phyloP scores from a whole-genome alignment of 225 moss, liverwort and hornwort species.

The Sphagnum contortum region DNA sequence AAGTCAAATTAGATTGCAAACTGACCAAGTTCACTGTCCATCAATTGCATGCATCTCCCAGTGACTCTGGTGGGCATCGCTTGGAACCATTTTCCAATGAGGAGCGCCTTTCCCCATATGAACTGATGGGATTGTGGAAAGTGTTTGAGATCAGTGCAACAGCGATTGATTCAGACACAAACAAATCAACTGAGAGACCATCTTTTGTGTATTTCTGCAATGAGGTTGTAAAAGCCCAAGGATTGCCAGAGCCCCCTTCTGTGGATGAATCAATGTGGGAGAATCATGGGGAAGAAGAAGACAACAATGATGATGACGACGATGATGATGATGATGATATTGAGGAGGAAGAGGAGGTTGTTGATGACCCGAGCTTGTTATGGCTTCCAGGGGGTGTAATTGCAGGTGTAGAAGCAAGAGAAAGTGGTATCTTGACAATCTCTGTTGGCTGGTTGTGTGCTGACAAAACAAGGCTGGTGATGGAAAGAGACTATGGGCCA shows the following conservation, averaged over 20 bases:
- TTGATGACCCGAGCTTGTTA: conserved; percentile 47
- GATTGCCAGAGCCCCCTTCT: conserved; percentile 43
- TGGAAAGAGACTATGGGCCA: conserved; percentile 74
- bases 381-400: conserved; percentile 79
- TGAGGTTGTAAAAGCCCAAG: conserved; percentile 50
- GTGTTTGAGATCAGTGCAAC: conserved; percentile 73
- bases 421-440: conserved; percentile 52
- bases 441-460: conserved; percentile 78
- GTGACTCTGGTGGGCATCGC: conserved; percentile 47
- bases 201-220: conserved; percentile 55
- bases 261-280: not conserved
- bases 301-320: conserved; percentile 20
- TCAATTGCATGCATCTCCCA: conserved; percentile 4
- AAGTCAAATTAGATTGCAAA: too few species aligned
- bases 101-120: conserved; percentile 45
- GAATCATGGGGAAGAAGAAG: conserved; percentile 12
- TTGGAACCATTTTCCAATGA: conserved; percentile 61
- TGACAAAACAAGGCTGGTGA: conserved; percentile 48
- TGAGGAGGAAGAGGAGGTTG: conserved; percentile 17
- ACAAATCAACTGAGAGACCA: conserved; percentile 16
- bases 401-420: conserved; percentile 43
- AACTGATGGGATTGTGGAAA: conserved; percentile 74
- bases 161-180: conserved; percentile 29
- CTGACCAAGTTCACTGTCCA: too few species aligned
- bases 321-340: conserved; percentile 21